A percentile compares a stretch with the other conserved stretches of the same genome.
Conservation (phyloP, 2,329 filamentous ascomycete species). For the Neopestalotiopsis rosae region DNA sequence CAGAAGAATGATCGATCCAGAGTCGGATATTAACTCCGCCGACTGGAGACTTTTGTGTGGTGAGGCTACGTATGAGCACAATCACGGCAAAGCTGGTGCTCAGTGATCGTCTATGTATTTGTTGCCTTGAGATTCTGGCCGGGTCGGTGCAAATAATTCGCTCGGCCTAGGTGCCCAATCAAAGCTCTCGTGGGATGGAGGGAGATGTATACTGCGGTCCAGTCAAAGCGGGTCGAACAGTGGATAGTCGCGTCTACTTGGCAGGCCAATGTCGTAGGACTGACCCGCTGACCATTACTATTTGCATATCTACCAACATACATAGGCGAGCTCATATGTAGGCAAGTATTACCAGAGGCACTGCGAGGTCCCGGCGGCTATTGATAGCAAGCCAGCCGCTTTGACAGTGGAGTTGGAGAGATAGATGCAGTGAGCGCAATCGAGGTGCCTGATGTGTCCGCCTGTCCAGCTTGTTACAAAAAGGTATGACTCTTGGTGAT, state of each 20-base stretch:
- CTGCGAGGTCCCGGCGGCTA: slow-evolving; percentile 4
- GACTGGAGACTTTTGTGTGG: neutral
- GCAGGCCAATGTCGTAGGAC: neutral
- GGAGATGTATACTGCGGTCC: neutral
- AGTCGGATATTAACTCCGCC: neutral
- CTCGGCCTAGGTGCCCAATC: neutral
- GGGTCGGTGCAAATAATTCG: slow-evolving; percentile 1
- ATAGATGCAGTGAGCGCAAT: neutral
- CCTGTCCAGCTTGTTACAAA: neutral
- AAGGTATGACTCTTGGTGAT: slow-evolving; percentile 1
- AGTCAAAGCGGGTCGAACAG: neutral
- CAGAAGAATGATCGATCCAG: neutral
- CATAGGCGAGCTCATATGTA: neutral
- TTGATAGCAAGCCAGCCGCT: slow-evolving; percentile 7
- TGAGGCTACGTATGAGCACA: neutral
- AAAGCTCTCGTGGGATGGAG: neutral
- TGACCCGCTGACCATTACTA: neutral
- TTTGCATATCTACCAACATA: neutral
- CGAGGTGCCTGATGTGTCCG: neutral
- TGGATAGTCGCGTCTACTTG: neutral
- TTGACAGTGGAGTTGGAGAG: slow-evolving; percentile 1
- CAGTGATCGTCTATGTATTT: neutral
- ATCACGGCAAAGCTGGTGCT: neutral
- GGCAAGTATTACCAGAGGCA: neutral
- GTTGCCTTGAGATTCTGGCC: neutral